phyloP scores from a whole-genome alignment of 2,329 filamentous ascomycete genomes.

The Exophiala bonariae region DNA sequence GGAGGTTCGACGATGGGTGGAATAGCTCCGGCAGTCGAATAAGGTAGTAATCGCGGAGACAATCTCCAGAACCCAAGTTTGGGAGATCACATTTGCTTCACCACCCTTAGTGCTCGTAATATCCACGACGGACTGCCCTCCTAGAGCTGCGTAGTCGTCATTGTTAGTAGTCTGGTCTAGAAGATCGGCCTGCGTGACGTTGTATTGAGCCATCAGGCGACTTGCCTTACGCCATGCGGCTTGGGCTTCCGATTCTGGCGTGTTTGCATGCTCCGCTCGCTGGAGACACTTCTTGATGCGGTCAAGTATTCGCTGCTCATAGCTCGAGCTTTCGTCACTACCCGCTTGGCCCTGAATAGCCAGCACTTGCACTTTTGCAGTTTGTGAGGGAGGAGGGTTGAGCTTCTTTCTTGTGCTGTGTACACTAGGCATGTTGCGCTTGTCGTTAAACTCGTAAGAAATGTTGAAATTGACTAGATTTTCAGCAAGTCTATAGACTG shows the following conservation, averaged over 20 bases:
- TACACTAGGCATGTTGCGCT: too few relatives aligned
- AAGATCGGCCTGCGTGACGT: conserved; percentile 19
- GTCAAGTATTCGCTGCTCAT: conserved; percentile 27
- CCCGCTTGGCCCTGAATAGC: too few relatives aligned
- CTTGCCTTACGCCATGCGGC: conserved; percentile 19
- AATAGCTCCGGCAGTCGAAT: conserved; percentile 19
- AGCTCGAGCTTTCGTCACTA: background rate
- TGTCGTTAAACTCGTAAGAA: too few relatives aligned
- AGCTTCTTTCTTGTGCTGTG: too few relatives aligned
- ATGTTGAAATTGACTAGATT: too few relatives aligned
- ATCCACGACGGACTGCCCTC: conserved; percentile 9
- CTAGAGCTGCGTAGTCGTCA: conserved; percentile 4
- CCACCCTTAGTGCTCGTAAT: conserved; percentile 9
- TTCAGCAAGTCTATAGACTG: too few relatives aligned
- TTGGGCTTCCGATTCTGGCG: conserved; percentile 28
- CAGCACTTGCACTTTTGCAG: too few relatives aligned
- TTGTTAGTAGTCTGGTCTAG: conserved; percentile 5
- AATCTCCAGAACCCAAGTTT: conserved; percentile 10
- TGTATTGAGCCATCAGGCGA: conserved; percentile 15
- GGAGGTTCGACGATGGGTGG: conserved; percentile 2
- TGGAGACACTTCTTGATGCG: conserved; percentile 30
- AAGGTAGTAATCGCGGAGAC: conserved; percentile 10
- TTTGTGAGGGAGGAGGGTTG: too few relatives aligned
- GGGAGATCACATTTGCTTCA: conserved; percentile 3
- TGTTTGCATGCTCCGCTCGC: conserved; percentile 24